A percentile compares a stretch with the other conserved stretches of the same genome.
These are phyloP conservation scores for Hamamelis virginiana DNA, from an alignment of 164 flowering plant genomes.

Conservation along the genomic window DNA sequence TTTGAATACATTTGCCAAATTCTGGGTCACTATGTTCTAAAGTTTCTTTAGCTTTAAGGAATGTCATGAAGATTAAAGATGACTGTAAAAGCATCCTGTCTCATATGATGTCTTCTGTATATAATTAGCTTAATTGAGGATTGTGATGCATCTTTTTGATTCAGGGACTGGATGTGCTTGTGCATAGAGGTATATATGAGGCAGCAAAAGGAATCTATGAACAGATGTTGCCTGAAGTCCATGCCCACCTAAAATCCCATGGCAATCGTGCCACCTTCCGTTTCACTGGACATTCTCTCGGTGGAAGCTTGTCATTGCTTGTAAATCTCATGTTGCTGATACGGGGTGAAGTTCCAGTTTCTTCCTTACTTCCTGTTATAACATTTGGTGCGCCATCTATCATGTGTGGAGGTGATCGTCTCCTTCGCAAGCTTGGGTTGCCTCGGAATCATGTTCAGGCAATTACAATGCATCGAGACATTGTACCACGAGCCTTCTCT, in stretches of 20 bases:
- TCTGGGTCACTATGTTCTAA: background rate
- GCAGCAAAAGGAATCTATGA: constrained; percentile 96
- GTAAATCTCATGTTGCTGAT: constrained; percentile 85
- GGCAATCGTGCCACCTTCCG: constrained; percentile 76
- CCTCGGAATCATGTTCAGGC: constrained; percentile 78
- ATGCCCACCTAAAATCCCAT: constrained; percentile 54
- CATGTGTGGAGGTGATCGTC: constrained; percentile 89
- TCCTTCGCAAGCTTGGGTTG: constrained; percentile 72
- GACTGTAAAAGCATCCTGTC: no score
- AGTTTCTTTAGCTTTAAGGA: background rate
- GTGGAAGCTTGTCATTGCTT: constrained; percentile 86
- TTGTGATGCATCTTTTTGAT: constrained; percentile 5
- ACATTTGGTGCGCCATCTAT: constrained; percentile 88
- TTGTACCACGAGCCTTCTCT: constrained; percentile 97
- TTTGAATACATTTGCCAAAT: background rate
- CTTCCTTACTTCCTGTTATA: constrained; percentile 87
- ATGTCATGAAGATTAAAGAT: background rate
- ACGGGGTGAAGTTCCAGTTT: constrained; percentile 73
- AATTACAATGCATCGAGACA: constrained; percentile 86
- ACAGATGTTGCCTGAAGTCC: constrained; percentile 90
- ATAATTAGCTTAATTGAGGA: background rate
- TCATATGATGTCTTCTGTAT: background rate
- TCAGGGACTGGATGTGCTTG: constrained; percentile 82
- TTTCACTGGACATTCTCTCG: constrained; percentile 98
- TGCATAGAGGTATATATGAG: constrained; percentile 97